Conservation (phyloP, 305 asterid species). For the Solanum hybrid region DNA sequence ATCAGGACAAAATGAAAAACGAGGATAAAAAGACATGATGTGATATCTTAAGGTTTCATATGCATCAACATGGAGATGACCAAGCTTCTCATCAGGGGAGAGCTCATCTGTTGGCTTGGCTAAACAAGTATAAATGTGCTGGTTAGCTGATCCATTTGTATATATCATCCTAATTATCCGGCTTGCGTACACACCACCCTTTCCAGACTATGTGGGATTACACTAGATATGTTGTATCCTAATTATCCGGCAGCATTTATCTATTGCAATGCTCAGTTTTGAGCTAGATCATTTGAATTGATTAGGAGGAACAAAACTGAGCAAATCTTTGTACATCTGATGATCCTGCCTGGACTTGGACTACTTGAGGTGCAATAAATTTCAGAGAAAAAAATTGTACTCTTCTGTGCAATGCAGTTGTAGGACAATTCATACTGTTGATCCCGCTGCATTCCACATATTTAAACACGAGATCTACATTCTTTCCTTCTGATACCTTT, state of each 20-base stretch:
- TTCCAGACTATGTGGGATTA: background rate
- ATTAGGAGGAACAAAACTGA: conserved; percentile 17
- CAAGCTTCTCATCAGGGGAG: background rate
- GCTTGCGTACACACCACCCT: background rate
- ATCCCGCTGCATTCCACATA: background rate
- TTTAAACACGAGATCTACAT: background rate
- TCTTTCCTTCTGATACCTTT: background rate
- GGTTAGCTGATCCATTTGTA: conserved; percentile 17
- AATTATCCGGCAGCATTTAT: conserved; percentile 19
- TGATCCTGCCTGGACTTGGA: conserved; percentile 17
- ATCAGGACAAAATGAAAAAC: background rate
- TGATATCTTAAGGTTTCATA: background rate
- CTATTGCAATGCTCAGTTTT: conserved; percentile 20
- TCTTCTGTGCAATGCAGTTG: background rate
- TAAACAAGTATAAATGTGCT: background rate
- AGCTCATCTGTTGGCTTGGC: background rate
- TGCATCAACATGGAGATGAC: background rate
- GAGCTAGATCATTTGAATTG: background rate
- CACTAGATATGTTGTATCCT: background rate
- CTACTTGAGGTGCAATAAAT: conserved; percentile 15
- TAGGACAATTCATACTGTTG: background rate
- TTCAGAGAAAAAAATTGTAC: background rate
- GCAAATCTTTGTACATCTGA: conserved; percentile 30
- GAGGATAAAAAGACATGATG: background rate
- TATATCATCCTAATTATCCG: conserved; percentile 29